Base-by-base conservation (phyloP, 208 protist genomes). In the Leishmania braziliensis region DNA sequence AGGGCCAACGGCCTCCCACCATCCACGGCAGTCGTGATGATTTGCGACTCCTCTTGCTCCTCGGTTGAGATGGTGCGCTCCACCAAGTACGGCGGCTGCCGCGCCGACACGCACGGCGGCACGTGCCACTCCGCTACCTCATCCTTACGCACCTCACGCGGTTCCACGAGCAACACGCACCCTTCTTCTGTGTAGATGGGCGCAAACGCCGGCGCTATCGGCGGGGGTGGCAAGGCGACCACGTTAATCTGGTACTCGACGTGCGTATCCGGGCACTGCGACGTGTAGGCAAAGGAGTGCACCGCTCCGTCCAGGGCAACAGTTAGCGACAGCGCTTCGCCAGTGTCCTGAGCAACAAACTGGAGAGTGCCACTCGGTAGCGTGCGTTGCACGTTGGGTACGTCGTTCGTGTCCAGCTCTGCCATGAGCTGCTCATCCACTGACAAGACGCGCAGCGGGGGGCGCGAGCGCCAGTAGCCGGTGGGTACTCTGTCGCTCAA, bases 161-260 rank as follows among this genome's bases (percentile, higher is more conserved):
- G 93, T 14, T 91, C 83, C 33, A 84, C 65, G 58, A 98, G 78
- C 46, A 80, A 71, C 29, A 96, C 89, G 74, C 93, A 96, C 46
- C 62, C 77, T 8, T 96, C 92, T 78, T 98, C 95, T 46, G 91
- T 96, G 85, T 96, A 96, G 3, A 98, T 73, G 10, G 82, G 77
- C 58, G 90, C 88, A 63, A 86, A 83, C 16, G 84, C 87, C 20
- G 93, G 95, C 2, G 86, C 78, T 53, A 95, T 83, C 33, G 93
- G 90, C 9, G 85, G 71, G 5, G 89, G 89, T 3, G 85, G 81
- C 23, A 93, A 50, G 29, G 95, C 90, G 3, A 93, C 84, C 3
- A 98, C 93, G 18, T 69, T 62, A 5, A 96, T 79, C 5, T 80
- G 78, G 43, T 91, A 80, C 86, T 95, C 88, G 9, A 96, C 87